Evolutionary conservation across 2,329 filamentous ascomycete species (phyloP), one percentile per base, ranked within the genome.

Genomic region (Epichloe scottii): DNA sequence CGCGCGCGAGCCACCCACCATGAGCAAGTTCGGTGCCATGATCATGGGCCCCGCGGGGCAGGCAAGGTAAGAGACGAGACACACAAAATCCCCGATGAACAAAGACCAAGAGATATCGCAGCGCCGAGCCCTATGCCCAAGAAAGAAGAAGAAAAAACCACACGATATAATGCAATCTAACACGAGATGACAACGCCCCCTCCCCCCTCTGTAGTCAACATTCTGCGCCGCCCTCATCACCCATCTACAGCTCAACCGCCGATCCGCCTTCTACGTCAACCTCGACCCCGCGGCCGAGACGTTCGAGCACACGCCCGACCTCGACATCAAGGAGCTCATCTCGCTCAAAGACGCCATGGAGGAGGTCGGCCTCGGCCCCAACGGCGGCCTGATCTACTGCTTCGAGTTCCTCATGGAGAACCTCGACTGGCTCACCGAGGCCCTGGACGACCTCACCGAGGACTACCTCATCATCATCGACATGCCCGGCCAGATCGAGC

Each of bases 401-500:
- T 95, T 96, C 70, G 90, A 96, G 69, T 95, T 94, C 66, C 79
- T 96, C 44, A 82, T 95, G 65, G 87, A 95, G 66, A 95, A 96
- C 65, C 82, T 95, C 56, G 89, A 95, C 70, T 96, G 93, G 69
- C 73, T 96, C 47, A 87, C 86, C 45, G 86, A 94, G 56, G 82
- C 86, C 17, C 81, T 96, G 51, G 89, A 95, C 60, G 79, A 82
- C 41, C 75, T 95, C 51, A 91, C 88, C 10, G 93, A 98, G 61
- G 93, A 97, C 62, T 96, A 95, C 68, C 79, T 98, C 56, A 95
- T 97, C 68, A 87, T 98, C 56, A 89, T 98, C 71, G 93, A 98
- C 70, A 96, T 97, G 87, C 93, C 93, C 0, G 93, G 93, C 52
- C 93, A 98, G 72, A 97, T 98, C 68, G 93, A 98, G 71, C 81